Evolutionary conservation across 2,329 filamentous ascomycete species (phyloP).

Genomic region (Aspergillus hiratsukae): DNA sequence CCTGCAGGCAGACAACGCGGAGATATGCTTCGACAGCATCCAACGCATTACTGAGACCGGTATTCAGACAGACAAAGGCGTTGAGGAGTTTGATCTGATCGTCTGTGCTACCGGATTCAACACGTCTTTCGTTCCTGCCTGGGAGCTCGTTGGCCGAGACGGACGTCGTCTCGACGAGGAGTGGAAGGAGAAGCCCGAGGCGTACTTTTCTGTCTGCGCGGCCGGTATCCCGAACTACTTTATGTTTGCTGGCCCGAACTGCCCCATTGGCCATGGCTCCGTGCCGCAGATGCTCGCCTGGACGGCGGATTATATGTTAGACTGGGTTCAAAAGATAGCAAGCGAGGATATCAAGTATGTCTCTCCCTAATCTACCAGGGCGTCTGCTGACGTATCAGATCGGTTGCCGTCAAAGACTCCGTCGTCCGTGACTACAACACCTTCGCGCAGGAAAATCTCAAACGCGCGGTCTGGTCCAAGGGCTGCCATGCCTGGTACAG

Average conservation of each 20-base stretch:
- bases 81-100: constrained; percentile 25
- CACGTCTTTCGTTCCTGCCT: constrained; percentile 34
- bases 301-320: constrained; percentile 21
- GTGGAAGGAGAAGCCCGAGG: constrained; percentile 18
- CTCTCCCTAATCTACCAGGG: not conserved
- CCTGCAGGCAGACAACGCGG: constrained; percentile 20
- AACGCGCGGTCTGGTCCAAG: constrained; percentile 22
- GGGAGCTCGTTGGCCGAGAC: constrained; percentile 28
- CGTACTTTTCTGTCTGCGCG: constrained; percentile 21
- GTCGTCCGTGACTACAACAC: constrained; percentile 17
- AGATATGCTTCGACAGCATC: constrained; percentile 17
- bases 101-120: constrained; percentile 42
- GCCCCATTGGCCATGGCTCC: constrained; percentile 19
- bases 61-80: constrained; percentile 14
- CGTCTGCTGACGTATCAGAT: constrained; percentile 2
- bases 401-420: constrained; percentile 13
- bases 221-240: constrained; percentile 27
- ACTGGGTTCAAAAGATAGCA: constrained; percentile 25
- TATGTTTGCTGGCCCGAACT: constrained; percentile 23
- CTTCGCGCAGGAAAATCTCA: constrained; percentile 18
- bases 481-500: constrained; percentile 26
- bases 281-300: constrained; percentile 13
- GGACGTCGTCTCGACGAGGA: constrained; percentile 16
- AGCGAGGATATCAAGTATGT: constrained; percentile 13
- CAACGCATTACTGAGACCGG: constrained; percentile 18